Base-by-base conservation (phyloP, 768 basidiomycete genomes). In the Kwoniella sp. region DNA sequence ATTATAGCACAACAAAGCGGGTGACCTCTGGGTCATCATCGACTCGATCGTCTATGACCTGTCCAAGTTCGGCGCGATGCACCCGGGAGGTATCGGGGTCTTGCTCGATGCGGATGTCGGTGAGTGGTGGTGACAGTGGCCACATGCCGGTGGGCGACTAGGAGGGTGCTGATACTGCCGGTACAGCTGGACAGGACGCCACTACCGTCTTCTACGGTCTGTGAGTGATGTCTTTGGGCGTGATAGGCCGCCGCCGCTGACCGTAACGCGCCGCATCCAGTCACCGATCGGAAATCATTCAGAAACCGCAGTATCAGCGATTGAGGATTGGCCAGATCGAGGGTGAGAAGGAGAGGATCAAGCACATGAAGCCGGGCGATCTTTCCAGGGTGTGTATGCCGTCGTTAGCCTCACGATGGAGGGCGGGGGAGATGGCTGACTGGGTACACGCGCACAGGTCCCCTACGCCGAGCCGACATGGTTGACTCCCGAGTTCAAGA, bases 391-490 rank as follows among this genome's bases (percentile, higher is more conserved):
- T 70, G 33, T 42, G 67, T 63, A 2, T 38, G n/a, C n/a, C 15
- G 3, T 26, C n/a, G n/a, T n/a, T n/a, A n/a, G n/a, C n/a, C n/a
- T n/a, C 27, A 7, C 20, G 22, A 11, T 44, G 27, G 27, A 12
- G 9, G 8, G 15, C 15, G 15, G 31, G 31, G 8, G 31, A 32
- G 31, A 32, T 32, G 15, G 31, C 31, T 32, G 31, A 32, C 15
- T 8, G 31, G 15, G n/a, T n/a, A n/a, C n/a, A 2, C 12, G 5
- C 32, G 19, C 1, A 9, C 32, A 77, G 33, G 84, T 93, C 0
- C 91, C 92, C 0, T 93, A 91, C 72, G 88, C 83, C 0, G 91
- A 95, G 69, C 87, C 91, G 3, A 84, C 83, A 2, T 93, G 89
- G 87, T 74, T 91, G 46, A 76, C 79, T 0, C 59, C 78, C 3